Base-by-base conservation (phyloP, 1,139 yeast species). In the Chernovozyma aurita region DNA sequence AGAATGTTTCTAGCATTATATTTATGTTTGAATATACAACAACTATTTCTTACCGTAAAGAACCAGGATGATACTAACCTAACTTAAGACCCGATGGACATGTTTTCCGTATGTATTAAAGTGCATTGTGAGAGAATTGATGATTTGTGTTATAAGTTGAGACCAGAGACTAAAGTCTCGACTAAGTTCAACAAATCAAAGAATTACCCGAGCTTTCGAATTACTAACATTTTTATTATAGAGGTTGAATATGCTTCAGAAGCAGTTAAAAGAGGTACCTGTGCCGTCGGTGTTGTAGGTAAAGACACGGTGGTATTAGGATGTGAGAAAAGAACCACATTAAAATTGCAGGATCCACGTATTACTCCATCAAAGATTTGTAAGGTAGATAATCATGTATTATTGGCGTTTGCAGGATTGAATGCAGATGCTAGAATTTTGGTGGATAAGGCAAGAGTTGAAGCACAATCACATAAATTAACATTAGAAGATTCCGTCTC, bases 191-290 rank as follows among this genome's bases (percentile, higher is more conserved):
- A n/a, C n/a, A n/a, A n/a, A n/a, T n/a, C n/a, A n/a, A n/a, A n/a
- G n/a, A n/a, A n/a, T n/a, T n/a, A n/a, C n/a, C n/a, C n/a, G n/a
- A n/a, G n/a, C n/a, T n/a, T 27, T 11, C 15, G 12, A 12, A 7
- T 17, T 34, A 34, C 69, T 61, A 63, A 62, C 69, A 28, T 31
- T 18, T n/a, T 17, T 31, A 26, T 20, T 43, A 15, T 55, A 76
- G 82, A 92, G 74, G 98, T 94, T 32, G 98, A 92, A 65, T 92
- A 92, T 55, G 99, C 98, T 21, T 76, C 85, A 29, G 99, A 92
- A 62, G 99, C 99, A 1, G 99, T 92, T 37, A 92, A 92, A 60
- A 78, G 97, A 64, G 99, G 98, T 44, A 92, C 98, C 2, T 87
- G 96, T 57, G 96, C 97, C 4, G 96, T 92, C 30, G 98, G 97